phyloP scores from a whole-genome alignment of 2,329 filamentous ascomycete species.

The Massarina eburnea region DNA sequence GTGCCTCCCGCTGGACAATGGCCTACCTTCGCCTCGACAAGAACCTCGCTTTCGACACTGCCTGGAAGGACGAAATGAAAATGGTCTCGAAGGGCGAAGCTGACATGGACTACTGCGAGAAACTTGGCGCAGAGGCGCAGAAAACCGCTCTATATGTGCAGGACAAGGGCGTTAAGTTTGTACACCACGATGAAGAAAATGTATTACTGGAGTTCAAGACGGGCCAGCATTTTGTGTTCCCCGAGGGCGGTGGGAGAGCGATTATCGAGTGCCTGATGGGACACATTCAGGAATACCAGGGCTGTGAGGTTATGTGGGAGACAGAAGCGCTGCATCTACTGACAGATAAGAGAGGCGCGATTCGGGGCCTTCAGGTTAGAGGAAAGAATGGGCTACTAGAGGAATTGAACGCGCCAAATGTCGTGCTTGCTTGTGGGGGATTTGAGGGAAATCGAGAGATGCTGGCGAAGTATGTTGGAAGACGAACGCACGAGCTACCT shows the following conservation, averaged over 20 bases:
- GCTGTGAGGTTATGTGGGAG: conserved; percentile 40
- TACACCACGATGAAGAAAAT: conserved; percentile 45
- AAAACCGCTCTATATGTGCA: conserved; percentile 42
- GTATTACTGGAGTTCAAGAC: conserved; percentile 47
- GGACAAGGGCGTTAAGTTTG: conserved; percentile 38
- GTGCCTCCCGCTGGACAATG: conserved; percentile 47
- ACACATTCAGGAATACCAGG: conserved; percentile 37
- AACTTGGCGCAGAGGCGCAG: conserved; percentile 41
- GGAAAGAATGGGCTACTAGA: conserved; percentile 41
- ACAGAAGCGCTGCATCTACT: conserved; percentile 42
- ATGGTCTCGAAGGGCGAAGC: conserved; percentile 43
- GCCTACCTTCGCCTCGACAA: conserved; percentile 46
- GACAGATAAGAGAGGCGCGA: conserved; percentile 36
- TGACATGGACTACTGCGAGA: conserved; percentile 45
- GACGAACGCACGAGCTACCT: conserved; percentile 43
- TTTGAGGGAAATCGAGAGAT: conserved; percentile 48
- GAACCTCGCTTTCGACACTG: conserved; percentile 38
- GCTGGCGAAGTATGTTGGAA: conserved; percentile 44
- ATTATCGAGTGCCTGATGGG: conserved; percentile 44
- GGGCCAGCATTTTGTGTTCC: conserved; percentile 44
- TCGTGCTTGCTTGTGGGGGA: conserved; percentile 45
- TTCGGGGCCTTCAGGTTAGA: conserved; percentile 43
- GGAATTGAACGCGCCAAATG: conserved; percentile 39
- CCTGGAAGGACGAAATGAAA: conserved; percentile 41
- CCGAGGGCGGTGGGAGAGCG: conserved; percentile 44